Evolutionary conservation across 148 eudicot species (phyloP).

Genomic region (Rhododendron griersonianum): DNA sequence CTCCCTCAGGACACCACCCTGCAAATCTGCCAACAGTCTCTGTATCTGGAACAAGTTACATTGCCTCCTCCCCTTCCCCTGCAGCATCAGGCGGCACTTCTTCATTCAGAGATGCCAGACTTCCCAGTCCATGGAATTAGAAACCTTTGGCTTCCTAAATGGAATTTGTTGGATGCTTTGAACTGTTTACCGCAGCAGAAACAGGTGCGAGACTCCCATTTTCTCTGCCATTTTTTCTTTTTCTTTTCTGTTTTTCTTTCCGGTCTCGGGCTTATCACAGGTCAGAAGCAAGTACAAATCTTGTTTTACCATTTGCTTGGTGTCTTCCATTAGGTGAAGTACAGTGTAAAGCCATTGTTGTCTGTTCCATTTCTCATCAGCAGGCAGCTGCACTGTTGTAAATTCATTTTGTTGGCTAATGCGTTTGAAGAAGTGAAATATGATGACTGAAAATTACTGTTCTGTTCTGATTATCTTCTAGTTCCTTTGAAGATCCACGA

Average conservation of each 20-base stretch:
- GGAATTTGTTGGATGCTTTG: neutral
- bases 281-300: neutral
- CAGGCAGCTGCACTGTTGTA: neutral
- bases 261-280: neutral
- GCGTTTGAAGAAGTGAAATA: neutral
- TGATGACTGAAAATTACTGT: neutral
- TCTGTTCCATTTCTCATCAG: neutral
- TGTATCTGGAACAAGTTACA: slow-evolving; percentile 70
- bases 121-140: slow-evolving; percentile 78
- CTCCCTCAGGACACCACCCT: slow-evolving; percentile 57
- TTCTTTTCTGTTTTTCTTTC: neutral
- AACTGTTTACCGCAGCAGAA: neutral
- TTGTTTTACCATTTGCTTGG: neutral
- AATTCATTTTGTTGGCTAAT: neutral
- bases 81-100: slow-evolving; percentile 98
- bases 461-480: neutral
- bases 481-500: neutral
- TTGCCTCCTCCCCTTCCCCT: slow-evolving; percentile 89
- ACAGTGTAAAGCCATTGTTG: neutral
- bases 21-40: slow-evolving; percentile 59
- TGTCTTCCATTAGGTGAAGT: neutral
- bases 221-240: neutral
- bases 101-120: slow-evolving; percentile 65
- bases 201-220: neutral
- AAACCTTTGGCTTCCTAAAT: neutral